Base-by-base conservation (phyloP, 2,329 filamentous ascomycete genomes). In the Fusarium citri region DNA sequence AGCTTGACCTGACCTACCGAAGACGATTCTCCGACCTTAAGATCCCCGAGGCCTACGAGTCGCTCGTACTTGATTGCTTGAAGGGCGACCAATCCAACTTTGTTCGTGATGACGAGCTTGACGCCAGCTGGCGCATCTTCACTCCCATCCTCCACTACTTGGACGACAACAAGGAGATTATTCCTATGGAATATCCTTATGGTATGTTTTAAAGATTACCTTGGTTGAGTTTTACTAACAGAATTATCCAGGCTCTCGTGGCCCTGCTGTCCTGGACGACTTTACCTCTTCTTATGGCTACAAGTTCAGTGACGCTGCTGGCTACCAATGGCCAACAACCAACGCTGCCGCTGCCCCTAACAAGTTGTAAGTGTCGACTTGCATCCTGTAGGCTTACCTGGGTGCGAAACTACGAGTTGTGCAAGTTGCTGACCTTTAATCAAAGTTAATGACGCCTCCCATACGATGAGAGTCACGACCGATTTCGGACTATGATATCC, bases 51-150 rank as follows among this genome's bases (percentile, higher is more conserved):
- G 96, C 96, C 9, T 99, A 99, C 83, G 96, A 99, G 83, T 98
- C 94, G 59, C 87, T 99, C 74, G 98, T 99, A 74, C 88, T 99
- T 61, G 96, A 99, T 81, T 96, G 95, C 74, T 87, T 99, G 77
- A 99, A 99, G 89, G 96, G 96, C 67, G 96, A 99, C 79, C 96
- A 99, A 87, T 98, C 94, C 82, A 99, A 99, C 90, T 99, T 99
- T 82, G 94, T 97, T 70, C 91, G 94, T 84, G 94, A 97, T 76
- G 94, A 97, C 78, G 96, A 99, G 85, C 88, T 99, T 30, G 96
- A 99, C 78, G 94, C 96, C 64, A 96, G 92, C 84, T 99, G 96
- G 96, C 94, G 94, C 82, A 97, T 99, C 82, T 99, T 99, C 84
- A 97, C 94, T 3, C 96, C 96, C 74, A 91, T 99, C 40, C 87